Evolutionary conservation across 768 basidiomycete genomes (phyloP), one percentile per base, ranked within the genome.

Genomic region (Suillus lakei): DNA sequence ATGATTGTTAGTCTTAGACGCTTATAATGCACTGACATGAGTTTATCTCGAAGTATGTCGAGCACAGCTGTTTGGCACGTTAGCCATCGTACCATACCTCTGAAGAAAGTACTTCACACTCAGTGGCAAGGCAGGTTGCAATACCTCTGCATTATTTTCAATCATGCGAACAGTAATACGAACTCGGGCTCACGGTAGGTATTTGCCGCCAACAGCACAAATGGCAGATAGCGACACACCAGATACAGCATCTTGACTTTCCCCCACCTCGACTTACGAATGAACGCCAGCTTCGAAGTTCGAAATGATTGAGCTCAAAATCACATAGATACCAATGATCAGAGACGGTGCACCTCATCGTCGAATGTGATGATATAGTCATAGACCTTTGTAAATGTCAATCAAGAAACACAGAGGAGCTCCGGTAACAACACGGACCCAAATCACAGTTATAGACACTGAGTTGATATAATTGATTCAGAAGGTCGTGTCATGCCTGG

Each of bases 121-220:
- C 28, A 61, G 26, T 34, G 39, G 28, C 13, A 61, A 30, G 12
- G 28, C 46, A 9, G 60, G 46, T 34, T 61, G 60, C n/a, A 55
- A 54, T 54, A 61, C 60, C 46, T 61, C 60, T 61, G 23, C 13
- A n/a, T 0, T 21, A 50, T 15, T 30, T 60, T 50, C 2, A 60
- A 30, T 43, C 32, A 55, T 61, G 26, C 16, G 12, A 28, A 51
- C 7, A 46, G 4, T 28, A 8, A 28, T 18, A 30, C 16, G 30
- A 61, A 23, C n/a, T 44, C 21, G 26, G 46, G 32, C 60, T 61
- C 44, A 61, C 60, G 60, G 46, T 61, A 61, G 21, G 60, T 61
- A 34, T 55, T 32, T 10, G n/a, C 6, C 6, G 28, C 43, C 10
- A 60, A 43, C 18, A 60, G 43, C 26, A 26, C 18, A 60, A 60